These are phyloP conservation scores for Linaria vulgaris DNA, from an alignment of 257 asterid species.

Conservation along the genomic window DNA sequence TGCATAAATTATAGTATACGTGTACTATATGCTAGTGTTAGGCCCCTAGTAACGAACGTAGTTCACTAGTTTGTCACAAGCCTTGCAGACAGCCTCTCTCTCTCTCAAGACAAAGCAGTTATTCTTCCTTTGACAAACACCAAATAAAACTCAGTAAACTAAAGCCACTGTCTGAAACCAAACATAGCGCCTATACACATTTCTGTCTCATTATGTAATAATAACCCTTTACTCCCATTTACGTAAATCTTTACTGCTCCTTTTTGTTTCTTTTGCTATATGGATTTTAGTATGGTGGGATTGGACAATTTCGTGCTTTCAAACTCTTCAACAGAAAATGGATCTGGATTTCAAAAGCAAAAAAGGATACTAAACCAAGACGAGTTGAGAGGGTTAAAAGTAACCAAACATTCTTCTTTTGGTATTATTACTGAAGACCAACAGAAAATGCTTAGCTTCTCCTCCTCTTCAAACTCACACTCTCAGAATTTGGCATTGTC, in stretches of 20 bases:
- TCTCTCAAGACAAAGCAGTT: slow-evolving; percentile 47
- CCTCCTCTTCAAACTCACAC: slow-evolving; percentile 67
- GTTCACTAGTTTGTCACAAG: slow-evolving; percentile 38
- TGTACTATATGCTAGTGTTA: no score
- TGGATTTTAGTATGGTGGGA: slow-evolving; percentile 74
- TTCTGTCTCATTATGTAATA: slow-evolving; percentile 33
- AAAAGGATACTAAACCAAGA: slow-evolving; percentile 46
- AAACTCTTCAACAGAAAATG: slow-evolving; percentile 30
- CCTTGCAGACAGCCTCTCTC: slow-evolving; percentile 35
- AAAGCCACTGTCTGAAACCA: slow-evolving; percentile 33
- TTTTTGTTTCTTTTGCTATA: slow-evolving; percentile 21
- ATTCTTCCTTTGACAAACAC: slow-evolving; percentile 57
- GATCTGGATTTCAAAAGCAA: slow-evolving; percentile 65
- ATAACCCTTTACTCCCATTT: slow-evolving; percentile 16
- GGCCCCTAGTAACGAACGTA: no score
- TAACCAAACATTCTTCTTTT: slow-evolving; percentile 42
- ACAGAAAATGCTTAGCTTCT: slow-evolving; percentile 90
- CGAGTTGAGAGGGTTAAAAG: slow-evolving; percentile 48
- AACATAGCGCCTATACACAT: slow-evolving; percentile 28
- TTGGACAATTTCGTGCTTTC: slow-evolving; percentile 47
- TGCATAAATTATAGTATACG: no score
- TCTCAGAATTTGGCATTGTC: slow-evolving; percentile 34
- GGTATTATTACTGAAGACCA: slow-evolving; percentile 33
- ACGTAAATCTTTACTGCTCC: no score
- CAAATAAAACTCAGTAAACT: slow-evolving; percentile 54